Evolutionary conservation across 2,329 filamentous ascomycete species (phyloP).

Genomic region (Exophiala spinifera): DNA sequence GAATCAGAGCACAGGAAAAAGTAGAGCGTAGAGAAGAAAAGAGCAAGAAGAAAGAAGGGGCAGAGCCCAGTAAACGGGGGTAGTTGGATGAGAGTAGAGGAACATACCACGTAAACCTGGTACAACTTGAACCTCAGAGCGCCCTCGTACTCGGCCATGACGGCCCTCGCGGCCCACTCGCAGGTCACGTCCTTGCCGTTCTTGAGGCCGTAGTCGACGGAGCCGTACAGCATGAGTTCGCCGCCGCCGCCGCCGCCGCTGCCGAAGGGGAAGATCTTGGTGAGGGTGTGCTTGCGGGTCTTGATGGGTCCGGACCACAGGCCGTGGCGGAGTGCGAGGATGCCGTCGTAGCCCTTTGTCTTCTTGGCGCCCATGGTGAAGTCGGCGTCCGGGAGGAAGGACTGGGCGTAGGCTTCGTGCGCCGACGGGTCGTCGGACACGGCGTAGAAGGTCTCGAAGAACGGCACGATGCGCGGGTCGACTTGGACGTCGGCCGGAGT

Average conservation of each 20-base stretch:
- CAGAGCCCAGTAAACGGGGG: too few species aligned
- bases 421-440: conserved; percentile 40
- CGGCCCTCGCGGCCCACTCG: conserved; percentile 51
- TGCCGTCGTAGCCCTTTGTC: conserved; percentile 46
- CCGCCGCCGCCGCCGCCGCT: conserved; percentile 39
- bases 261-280: conserved; percentile 52
- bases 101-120: conserved; percentile 32
- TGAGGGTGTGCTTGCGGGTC: conserved; percentile 28
- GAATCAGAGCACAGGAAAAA: too few species aligned
- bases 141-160: conserved; percentile 26
- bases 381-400: conserved; percentile 49
- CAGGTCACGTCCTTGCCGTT: conserved; percentile 46
- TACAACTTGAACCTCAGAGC: conserved; percentile 30
- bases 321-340: conserved; percentile 49
- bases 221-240: conserved; percentile 55
- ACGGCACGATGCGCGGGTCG: conserved; percentile 25
- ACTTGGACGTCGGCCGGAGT: conserved; percentile 9
- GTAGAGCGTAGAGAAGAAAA: too few species aligned
- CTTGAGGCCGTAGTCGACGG: conserved; percentile 52
- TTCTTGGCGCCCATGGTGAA: conserved; percentile 53
- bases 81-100: too few species aligned
- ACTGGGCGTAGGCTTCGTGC: conserved; percentile 48
- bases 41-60: too few species aligned
- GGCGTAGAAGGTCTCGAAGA: conserved; percentile 31
- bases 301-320: conserved; percentile 53